Evolutionary conservation across 805 yeast species (phyloP).

Genomic region (Saccharomycopsis malanga): DNA sequence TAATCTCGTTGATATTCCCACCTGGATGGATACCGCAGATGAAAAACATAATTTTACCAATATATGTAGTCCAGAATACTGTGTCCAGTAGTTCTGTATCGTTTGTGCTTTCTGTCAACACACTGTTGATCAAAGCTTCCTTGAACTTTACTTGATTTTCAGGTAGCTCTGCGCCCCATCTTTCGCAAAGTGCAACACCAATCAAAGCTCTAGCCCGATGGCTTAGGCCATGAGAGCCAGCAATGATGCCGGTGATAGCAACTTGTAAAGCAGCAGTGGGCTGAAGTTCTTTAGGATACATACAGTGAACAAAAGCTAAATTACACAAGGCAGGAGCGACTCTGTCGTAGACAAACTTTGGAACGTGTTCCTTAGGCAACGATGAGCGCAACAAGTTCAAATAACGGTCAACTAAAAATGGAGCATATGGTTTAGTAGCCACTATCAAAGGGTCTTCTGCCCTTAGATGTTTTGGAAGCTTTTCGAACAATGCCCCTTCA

Average conservation of each 20-base stretch:
- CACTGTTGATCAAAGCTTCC: constrained; percentile 41
- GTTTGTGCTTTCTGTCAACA: constrained; percentile 34
- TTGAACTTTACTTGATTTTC: constrained; percentile 44
- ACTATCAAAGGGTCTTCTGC: constrained; percentile 62
- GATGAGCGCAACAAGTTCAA: constrained; percentile 47
- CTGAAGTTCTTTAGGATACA: constrained; percentile 70
- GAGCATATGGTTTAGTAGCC: constrained; percentile 68
- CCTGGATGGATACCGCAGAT: constrained; percentile 80
- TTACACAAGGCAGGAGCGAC: constrained; percentile 68
- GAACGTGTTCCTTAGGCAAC: constrained; percentile 48
- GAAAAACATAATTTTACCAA: constrained; percentile 69
- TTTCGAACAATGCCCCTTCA: constrained; percentile 65
- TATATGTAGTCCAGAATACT: constrained; percentile 67
- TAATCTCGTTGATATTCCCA: constrained; percentile 62
- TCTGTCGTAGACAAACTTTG: constrained; percentile 49
- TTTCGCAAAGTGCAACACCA: constrained; percentile 66
- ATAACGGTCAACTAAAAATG: constrained; percentile 52
- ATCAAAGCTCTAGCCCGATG: constrained; percentile 65
- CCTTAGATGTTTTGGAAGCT: constrained; percentile 49
- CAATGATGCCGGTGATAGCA: constrained; percentile 66
- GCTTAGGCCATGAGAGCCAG: constrained; percentile 70
- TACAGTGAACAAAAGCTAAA: constrained; percentile 67
- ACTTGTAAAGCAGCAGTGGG: constrained; percentile 67
- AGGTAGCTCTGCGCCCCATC: constrained; percentile 79
- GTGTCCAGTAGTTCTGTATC: constrained; percentile 41